Evolutionary conservation across 345 rosid genomes (phyloP), one percentile per base, ranked within the genome.

Genomic region (Luvunga scandens): DNA sequence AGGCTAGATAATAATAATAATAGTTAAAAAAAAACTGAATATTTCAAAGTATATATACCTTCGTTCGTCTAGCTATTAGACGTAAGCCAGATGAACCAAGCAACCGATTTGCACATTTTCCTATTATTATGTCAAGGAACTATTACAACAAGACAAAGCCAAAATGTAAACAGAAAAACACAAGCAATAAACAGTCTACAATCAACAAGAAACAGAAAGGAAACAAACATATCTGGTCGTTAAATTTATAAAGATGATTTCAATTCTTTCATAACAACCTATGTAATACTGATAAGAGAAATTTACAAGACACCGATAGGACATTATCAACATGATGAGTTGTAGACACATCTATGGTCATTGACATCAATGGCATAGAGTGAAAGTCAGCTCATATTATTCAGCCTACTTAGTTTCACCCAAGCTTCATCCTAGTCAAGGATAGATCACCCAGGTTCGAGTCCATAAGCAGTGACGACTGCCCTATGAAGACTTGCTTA

Each of bases 101-200:
- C 81, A 94, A 89, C 50, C 97, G 90, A 85, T 94, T 92, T 38
- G 98, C 95, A 81, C 95, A 94, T 84, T 94, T 94, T 72, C 98
- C 98, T 94, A 85, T 77, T 77, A 72, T 65, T 24, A 85, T 30
- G 67, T 16, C 61, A 39, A 69, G 16, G 60, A 48, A n/a, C 24
- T 31, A 60, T 78, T 31, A 28, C 10, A 48, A 61, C 6, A 71
- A 31, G 2, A 4, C 9, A 21, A 71, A 30, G 45, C 19, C 19
- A 55, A 53, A 36, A 55, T 19, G 27, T 8, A 25, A 12, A 48
- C 9, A 69, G 21, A n/a, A n/a, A n/a, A n/a, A 34, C 24, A 33
- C 5, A 7, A 12, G 69, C 34, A 22, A 42, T 68, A n/a, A 38
- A 38, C 25, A 39, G 53, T 42, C n/a, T 33, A 33, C 34, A 33